phyloP scores from a whole-genome alignment of 192 early-diverging fungal genomes.

The Entomortierella parvispora region DNA sequence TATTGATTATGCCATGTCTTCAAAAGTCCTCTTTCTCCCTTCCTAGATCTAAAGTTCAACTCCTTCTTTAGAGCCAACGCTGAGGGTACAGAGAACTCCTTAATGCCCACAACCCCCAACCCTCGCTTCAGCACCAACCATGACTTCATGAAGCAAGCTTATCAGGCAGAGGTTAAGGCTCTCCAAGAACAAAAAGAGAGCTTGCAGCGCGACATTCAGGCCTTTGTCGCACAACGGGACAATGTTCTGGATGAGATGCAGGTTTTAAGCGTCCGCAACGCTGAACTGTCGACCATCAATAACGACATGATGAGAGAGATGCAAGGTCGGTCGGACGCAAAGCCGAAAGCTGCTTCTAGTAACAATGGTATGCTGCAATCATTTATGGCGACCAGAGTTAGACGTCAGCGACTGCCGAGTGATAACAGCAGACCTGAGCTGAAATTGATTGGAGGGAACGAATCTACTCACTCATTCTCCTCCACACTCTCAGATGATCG shows the following conservation, averaged over 20 bases:
- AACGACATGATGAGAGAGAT: conserved; percentile 55
- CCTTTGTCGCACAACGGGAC: conserved; percentile 50
- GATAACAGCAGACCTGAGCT: conserved; percentile 8
- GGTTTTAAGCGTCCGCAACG: conserved; percentile 57
- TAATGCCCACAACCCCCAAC: background rate
- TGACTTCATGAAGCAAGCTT: conserved; percentile 51
- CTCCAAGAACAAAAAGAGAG: conserved; percentile 51
- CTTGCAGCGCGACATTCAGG: conserved; percentile 50
- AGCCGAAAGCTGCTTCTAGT: background rate
- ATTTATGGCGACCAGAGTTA: conserved; percentile 5
- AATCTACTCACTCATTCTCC: conserved; percentile 5
- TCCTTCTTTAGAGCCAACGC: no score
- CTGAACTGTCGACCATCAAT: conserved; percentile 57
- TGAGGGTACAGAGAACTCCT: background rate
- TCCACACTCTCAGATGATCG: conserved; percentile 10
- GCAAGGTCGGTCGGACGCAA: conserved; percentile 10
- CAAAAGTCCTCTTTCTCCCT: background rate
- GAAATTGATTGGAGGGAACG: background rate
- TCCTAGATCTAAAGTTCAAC: no score
- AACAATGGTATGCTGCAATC: conserved; percentile 15
- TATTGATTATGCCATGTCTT: background rate
- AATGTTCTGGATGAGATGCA: conserved; percentile 56
- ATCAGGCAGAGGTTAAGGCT: conserved; percentile 50
- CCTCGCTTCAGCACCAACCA: conserved; percentile 35
- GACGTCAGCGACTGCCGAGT: conserved; percentile 8